A percentile compares a stretch with the other conserved stretches of the same genome.
These are phyloP conservation scores for Talaromyces sp. DNA, from an alignment of 2,329 filamentous ascomycete species.

Conservation along the genomic window DNA sequence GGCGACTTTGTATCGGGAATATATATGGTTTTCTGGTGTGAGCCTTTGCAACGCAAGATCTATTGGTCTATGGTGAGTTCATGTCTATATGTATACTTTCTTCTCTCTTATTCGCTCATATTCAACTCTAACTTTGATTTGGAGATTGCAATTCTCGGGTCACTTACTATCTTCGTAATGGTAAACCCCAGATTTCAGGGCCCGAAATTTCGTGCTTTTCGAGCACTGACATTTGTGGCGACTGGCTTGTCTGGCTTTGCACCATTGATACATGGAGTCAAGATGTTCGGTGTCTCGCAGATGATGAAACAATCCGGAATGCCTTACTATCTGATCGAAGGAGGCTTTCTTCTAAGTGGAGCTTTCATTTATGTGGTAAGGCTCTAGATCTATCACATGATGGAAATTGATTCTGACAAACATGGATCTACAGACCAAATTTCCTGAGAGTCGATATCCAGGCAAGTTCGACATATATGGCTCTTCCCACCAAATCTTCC, in stretches of 20 bases:
- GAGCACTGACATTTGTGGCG: conserved; percentile 28
- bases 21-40: conserved; percentile 37
- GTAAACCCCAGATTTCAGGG: conserved; percentile 34
- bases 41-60: conserved; percentile 25
- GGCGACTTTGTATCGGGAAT: conserved; percentile 36
- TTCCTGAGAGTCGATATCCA: conserved; percentile 28
- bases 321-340: conserved; percentile 34
- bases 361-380: conserved; percentile 27
- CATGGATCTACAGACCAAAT: conserved; percentile 18
- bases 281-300: conserved; percentile 24
- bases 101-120: background rate
- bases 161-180: conserved; percentile 31
- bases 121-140: background rate
- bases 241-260: conserved; percentile 34
- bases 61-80: conserved; percentile 38
- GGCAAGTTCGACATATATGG: conserved; percentile 35
- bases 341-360: conserved; percentile 29
- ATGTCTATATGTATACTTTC: background rate
- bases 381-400: background rate
- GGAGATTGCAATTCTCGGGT: conserved; percentile 31
- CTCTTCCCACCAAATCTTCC: conserved; percentile 32
- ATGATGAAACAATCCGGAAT: conserved; percentile 26
- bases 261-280: conserved; percentile 31
- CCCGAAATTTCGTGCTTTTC: conserved; percentile 28
- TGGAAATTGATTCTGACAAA: background rate